Evolutionary conservation across 257 asterid species (phyloP).

Genomic region (Nicotiana undulata): DNA sequence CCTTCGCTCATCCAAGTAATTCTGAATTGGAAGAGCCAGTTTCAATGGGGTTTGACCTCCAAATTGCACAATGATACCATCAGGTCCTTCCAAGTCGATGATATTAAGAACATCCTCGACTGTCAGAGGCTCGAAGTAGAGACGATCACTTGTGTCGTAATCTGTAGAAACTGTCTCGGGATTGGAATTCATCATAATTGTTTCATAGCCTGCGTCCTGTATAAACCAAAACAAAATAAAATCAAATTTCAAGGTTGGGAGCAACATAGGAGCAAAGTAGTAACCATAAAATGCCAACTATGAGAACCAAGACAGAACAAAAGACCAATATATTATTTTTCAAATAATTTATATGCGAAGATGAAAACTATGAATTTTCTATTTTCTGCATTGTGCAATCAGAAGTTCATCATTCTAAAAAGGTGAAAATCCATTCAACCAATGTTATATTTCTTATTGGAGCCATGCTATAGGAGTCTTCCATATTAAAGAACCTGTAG

Average conservation of each 20-base stretch:
- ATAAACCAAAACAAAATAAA: constrained; percentile 4
- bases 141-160: constrained; percentile 95
- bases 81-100: constrained; percentile 92
- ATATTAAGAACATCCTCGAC: constrained; percentile 87
- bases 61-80: constrained; percentile 95
- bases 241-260: not conserved
- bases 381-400: not conserved
- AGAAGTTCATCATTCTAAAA: not conserved
- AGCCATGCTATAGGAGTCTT: not conserved
- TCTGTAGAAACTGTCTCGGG: constrained; percentile 98
- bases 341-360: not conserved
- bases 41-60: constrained; percentile 98
- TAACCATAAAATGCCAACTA: not conserved
- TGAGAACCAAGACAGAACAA: not conserved
- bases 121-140: constrained; percentile 94
- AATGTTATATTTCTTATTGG: not conserved
- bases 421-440: not conserved
- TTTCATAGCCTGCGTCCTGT: constrained; percentile 89
- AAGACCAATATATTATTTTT: not conserved
- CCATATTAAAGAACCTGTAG: not conserved
- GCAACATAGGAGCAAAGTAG: not conserved
- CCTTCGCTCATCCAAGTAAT: constrained; percentile 52
- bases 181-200: constrained; percentile 98
- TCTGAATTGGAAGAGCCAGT: constrained; percentile 77
- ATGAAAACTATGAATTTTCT: not conserved